Base-by-base conservation (phyloP, 331 rosid species). In the Telfairia occidentalis region DNA sequence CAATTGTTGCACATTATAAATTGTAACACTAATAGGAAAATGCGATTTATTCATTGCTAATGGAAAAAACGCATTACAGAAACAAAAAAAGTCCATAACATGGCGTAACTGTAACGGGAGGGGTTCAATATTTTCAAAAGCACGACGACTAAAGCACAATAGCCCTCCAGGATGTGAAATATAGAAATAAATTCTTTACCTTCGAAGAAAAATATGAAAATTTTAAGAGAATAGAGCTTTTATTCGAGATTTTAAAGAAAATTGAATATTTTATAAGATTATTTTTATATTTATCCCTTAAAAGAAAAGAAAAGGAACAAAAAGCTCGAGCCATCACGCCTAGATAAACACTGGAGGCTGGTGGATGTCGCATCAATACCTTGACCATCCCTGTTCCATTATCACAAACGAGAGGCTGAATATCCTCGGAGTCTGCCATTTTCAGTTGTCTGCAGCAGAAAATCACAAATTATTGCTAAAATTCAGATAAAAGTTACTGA, bases 381-480 rank as follows among this genome's bases (percentile, higher is more conserved):
- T 93, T 93, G 74, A 93, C 98, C 98, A 92, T 92, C 73, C 97
- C 97, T 30, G 98, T 92, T 66, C 97, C 94, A 73, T 93, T 93
- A 43, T 90, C 97, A 59, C 98, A 93, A 6, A 93, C 98, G 30
- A 93, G 90, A 1, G 98, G 98, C 81, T 93, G 98, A 80, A 93
- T 93, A 65, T 93, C 98, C 87, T 93, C 98, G 8, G 76, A 71
- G 10, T 93, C 98, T 37, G 97, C 94, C 97, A 91, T 93, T 81
- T 76, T 74, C 59, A 82, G 82, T 73, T 6, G 54, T 45, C 38
- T 85, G 78, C 82, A 70, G 77, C 82, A 80, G 21, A 78, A 69
- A 76, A n/a, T 46, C 35, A 75, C 18, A 7, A 76, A 48, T 55
- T 2, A 64, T 46, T 43, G 74, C 23, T 15, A 24, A 15, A 15